Evolutionary conservation across 352 stramenopile species (phyloP).

Genomic region (Phytopythium helicoides): DNA sequence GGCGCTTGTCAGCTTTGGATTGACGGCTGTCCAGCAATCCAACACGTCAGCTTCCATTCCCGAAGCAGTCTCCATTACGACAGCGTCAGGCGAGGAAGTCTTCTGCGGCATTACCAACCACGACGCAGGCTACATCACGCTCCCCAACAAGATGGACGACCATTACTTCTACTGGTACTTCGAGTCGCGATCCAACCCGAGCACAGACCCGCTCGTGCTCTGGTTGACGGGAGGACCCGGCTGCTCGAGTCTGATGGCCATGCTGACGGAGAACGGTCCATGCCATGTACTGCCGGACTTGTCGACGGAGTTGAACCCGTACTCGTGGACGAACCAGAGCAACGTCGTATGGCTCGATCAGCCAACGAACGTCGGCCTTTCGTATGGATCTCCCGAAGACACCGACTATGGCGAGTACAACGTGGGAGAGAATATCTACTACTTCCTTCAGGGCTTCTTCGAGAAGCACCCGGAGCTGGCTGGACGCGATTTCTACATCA

Average conservation of each 20-base stretch:
- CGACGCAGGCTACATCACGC: slow-evolving; percentile 54
- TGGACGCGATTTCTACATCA: slow-evolving; percentile 38
- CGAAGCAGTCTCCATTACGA: slow-evolving; percentile 11
- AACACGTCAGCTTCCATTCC: slow-evolving; percentile 6
- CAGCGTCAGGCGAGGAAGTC: slow-evolving; percentile 13
- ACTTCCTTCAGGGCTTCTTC: slow-evolving; percentile 54
- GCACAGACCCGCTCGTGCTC: slow-evolving; percentile 52
- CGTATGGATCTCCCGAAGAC: slow-evolving; percentile 32
- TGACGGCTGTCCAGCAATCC: neutral
- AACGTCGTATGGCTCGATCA: slow-evolving; percentile 76
- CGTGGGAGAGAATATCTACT: slow-evolving; percentile 51
- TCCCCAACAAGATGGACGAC: slow-evolving; percentile 65
- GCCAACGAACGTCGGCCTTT: too few relatives aligned
- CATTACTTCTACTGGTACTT: slow-evolving; percentile 82
- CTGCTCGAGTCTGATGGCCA: slow-evolving; percentile 37
- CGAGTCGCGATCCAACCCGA: slow-evolving; percentile 42
- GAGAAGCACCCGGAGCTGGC: slow-evolving; percentile 50
- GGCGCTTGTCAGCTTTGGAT: neutral
- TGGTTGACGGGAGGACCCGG: slow-evolving; percentile 64
- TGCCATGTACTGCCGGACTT: slow-evolving; percentile 34
- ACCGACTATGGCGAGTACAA: slow-evolving; percentile 29
- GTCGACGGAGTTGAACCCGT: slow-evolving; percentile 38
- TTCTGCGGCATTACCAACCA: slow-evolving; percentile 50
- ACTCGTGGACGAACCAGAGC: slow-evolving; percentile 60
- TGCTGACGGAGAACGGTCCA: slow-evolving; percentile 62